Evolutionary conservation across 805 yeast species (phyloP).

Genomic region (Phaffomyces thermotolerans): DNA sequence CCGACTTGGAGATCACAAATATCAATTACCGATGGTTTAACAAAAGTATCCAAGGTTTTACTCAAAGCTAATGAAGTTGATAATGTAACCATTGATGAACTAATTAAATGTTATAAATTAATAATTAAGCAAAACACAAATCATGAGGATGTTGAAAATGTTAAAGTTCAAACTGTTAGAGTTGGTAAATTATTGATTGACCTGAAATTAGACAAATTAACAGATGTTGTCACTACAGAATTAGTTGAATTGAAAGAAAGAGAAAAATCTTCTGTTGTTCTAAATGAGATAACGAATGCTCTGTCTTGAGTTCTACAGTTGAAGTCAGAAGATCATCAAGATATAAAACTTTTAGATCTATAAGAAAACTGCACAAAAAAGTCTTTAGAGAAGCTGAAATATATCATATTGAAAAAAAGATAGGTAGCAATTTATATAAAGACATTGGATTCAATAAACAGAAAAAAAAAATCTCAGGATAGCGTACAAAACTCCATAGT

Average conservation of each 20-base stretch:
- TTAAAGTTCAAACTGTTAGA: conserved; percentile 42
- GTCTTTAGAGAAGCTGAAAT: conserved; percentile 12
- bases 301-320: not conserved
- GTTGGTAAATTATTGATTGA: conserved; percentile 26
- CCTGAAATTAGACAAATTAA: conserved; percentile 11
- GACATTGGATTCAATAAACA: not conserved
- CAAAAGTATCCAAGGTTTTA: conserved; percentile 14
- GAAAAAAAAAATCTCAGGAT: not conserved
- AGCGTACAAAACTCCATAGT: no score
- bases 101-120: conserved; percentile 19
- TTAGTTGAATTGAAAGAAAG: conserved; percentile 22
- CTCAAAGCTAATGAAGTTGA: conserved; percentile 3
- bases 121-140: conserved; percentile 27
- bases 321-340: not conserved
- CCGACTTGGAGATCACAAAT: conserved; percentile 59
- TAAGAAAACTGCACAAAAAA: conserved; percentile 18
- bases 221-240: conserved; percentile 16
- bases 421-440: not conserved
- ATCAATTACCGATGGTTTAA: conserved; percentile 36
- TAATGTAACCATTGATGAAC: conserved; percentile 4
- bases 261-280: conserved; percentile 44
- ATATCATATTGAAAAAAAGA: not conserved
- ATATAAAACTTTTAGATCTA: not conserved
- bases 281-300: conserved; percentile 24
- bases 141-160: conserved; percentile 46